Percentiles rank a stretch among this genome's conserved stretches.
Conservation (phyloP, 768 basidiomycete species). For the Hydnomerulius pinastri region DNA sequence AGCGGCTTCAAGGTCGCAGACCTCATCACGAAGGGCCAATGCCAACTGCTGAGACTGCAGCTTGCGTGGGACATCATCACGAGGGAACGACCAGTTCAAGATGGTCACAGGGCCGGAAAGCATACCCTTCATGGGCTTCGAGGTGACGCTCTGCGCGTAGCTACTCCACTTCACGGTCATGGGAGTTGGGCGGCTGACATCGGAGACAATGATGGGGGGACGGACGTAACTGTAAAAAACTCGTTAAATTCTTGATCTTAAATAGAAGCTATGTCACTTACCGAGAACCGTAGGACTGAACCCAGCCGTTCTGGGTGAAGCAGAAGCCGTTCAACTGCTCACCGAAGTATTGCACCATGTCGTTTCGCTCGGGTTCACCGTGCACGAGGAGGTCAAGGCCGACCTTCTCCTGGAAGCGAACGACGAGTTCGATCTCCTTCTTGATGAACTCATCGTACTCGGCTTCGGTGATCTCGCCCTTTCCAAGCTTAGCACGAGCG, state of each 20-base stretch:
- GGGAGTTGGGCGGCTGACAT: slow-evolving; percentile 87
- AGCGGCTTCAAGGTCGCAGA: slow-evolving; percentile 93
- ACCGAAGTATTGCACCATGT: slow-evolving; percentile 99
- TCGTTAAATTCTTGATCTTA: slow-evolving; percentile 9
- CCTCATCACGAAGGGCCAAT: slow-evolving; percentile 96
- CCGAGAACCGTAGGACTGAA: slow-evolving; percentile 99
- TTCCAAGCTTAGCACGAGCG: slow-evolving; percentile 93
- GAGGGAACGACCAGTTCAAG: slow-evolving; percentile 99
- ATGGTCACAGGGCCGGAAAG: slow-evolving; percentile 97
- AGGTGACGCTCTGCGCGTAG: slow-evolving; percentile 93
- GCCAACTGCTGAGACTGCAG: slow-evolving; percentile 98
- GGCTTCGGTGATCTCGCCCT: slow-evolving; percentile 81
- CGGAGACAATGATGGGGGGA: slow-evolving; percentile 97
- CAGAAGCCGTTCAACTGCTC: slow-evolving; percentile 93
- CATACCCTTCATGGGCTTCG: slow-evolving; percentile 99
- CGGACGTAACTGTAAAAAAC: slow-evolving; percentile 75
- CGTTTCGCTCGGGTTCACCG: slow-evolving; percentile 98
- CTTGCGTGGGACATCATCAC: slow-evolving; percentile 95
- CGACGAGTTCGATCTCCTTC: slow-evolving; percentile 92
- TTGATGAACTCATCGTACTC: slow-evolving; percentile 98
- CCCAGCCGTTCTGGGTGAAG: slow-evolving; percentile 99
- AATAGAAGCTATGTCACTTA: slow-evolving; percentile 34
- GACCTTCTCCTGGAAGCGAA: slow-evolving; percentile 95
- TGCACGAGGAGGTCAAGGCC: slow-evolving; percentile 97
- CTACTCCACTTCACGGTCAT: slow-evolving; percentile 98